Conservation (phyloP, 345 rosid genomes). For the Boechera retrofracta region DNA sequence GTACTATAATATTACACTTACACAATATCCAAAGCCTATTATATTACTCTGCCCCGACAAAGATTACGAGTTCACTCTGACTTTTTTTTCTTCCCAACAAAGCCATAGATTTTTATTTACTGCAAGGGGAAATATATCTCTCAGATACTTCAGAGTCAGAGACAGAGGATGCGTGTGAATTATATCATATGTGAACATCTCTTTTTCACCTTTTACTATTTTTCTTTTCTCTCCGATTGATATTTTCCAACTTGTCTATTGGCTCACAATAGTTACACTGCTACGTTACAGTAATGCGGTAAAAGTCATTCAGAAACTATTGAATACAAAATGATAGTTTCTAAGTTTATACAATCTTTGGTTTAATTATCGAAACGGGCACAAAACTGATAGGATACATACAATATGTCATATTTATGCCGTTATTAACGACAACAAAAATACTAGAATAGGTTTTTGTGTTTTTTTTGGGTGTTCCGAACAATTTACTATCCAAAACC, state of each 20-base stretch:
- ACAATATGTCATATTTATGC: too few species aligned
- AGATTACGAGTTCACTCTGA: constrained; percentile 40
- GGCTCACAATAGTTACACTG: neutral
- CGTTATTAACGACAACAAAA: too few species aligned
- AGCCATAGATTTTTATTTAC: constrained; percentile 41
- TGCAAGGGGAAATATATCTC: constrained; percentile 34
- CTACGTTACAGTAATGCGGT: neutral
- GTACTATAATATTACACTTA: neutral
- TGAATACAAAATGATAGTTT: too few species aligned
- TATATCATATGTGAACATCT: neutral
- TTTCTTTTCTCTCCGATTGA: neutral
- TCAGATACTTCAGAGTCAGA: constrained; percentile 24
- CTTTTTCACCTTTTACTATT: constrained; percentile 10
- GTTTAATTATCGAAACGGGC: too few species aligned
- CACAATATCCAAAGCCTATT: constrained; percentile 5
- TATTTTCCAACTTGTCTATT: neutral
- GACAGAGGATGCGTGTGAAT: constrained; percentile 40
- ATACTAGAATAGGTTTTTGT: too few species aligned
- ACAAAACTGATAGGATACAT: too few species aligned
- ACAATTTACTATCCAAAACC: too few species aligned
- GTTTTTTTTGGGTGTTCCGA: too few species aligned
- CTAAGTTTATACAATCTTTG: too few species aligned
- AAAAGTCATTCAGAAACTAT: neutral
- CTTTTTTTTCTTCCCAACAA: constrained; percentile 42
- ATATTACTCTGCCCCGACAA: constrained; percentile 38